A percentile compares a stretch with the other conserved stretches of the same genome.
Evolutionary conservation across 202 grass and related monocot species (phyloP).

Genomic region (Brachypodium distachyon): DNA sequence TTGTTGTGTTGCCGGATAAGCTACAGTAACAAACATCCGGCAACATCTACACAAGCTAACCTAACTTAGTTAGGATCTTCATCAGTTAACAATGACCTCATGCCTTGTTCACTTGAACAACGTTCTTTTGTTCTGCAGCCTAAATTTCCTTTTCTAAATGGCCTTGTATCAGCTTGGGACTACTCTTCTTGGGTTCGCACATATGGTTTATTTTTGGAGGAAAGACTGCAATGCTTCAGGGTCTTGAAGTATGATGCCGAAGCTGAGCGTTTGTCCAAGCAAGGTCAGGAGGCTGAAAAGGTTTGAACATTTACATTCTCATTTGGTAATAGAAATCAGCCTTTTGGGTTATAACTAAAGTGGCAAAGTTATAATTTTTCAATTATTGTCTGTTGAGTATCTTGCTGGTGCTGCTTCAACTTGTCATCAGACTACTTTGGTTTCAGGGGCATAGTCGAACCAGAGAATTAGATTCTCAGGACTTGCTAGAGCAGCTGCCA

Average conservation of each 20-base stretch:
- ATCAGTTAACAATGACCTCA: too few species aligned
- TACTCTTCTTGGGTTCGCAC: slow-evolving; percentile 91
- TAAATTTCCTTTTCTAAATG: slow-evolving; percentile 3
- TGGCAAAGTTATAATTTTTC: background rate
- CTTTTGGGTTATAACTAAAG: background rate
- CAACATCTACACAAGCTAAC: too few species aligned
- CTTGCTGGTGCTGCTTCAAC: background rate
- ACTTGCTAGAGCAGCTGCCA: slow-evolving; percentile 80
- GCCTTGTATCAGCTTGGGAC: slow-evolving; percentile 66
- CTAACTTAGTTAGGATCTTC: too few species aligned
- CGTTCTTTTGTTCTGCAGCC: background rate
- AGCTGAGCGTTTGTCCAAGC: slow-evolving; percentile 68
- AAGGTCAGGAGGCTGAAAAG: slow-evolving; percentile 76
- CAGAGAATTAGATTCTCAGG: slow-evolving; percentile 70
- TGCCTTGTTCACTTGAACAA: background rate
- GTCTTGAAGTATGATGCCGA: slow-evolving; percentile 90
- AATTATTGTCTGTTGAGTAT: background rate
- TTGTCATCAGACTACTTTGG: background rate
- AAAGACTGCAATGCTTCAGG: slow-evolving; percentile 93
- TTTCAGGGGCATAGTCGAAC: slow-evolving; percentile 77
- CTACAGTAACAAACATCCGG: too few species aligned
- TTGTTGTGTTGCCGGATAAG: too few species aligned
- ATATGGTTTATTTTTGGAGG: slow-evolving; percentile 85
- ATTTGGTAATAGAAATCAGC: slow-evolving; percentile 2
- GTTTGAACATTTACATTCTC: slow-evolving; percentile 23